Evolutionary conservation across 148 eudicot species (phyloP), one percentile per base, ranked within the genome.

Genomic region (Fagopyrum tataricum): DNA sequence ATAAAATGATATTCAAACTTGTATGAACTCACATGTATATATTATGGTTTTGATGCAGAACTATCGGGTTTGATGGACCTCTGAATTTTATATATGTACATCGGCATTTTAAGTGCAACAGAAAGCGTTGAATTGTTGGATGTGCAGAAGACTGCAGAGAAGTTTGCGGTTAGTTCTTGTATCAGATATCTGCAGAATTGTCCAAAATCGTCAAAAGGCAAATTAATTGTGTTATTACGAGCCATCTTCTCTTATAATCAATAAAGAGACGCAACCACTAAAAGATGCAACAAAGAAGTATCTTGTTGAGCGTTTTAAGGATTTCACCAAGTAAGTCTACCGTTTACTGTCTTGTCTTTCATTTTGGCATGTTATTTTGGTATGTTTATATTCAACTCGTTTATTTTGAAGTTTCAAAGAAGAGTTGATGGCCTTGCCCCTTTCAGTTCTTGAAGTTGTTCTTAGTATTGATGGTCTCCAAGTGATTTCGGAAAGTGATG

Each of bases 21-120:
- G 37, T 31, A n/a, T n/a, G n/a, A n/a, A n/a, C n/a, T n/a, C n/a
- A n/a, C n/a, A n/a, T n/a, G n/a, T n/a, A n/a, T n/a, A n/a, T n/a
- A n/a, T 31, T 31, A 31, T 31, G 37, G 37, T 31, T 31, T 31
- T 31, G 37, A 31, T 31, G 37, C 37, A 90, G 95, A 90, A 88
- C 91, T 87, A 81, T 79, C 85, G 77, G 87, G 91, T 21, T 78
- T 90, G 72, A 85, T 86, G 91, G 91, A 90, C 79, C 88, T 58
- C 80, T 90, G 70, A 90, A 90, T 80, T 90, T 85, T 51, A 87
- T n/a, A n/a, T 51, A 87, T 90, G 91, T 90, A 90, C 81, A 90
- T 87, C 83, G 82, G 80, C 74, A 80, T 83, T 83, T 76, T 90
- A 41, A 77, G 82, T 52, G 84, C 87, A 70, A 81, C 81, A 67